Evolutionary conservation across 495 filamentous ascomycete species (phyloP).

Genomic region (Tuber indicum): DNA sequence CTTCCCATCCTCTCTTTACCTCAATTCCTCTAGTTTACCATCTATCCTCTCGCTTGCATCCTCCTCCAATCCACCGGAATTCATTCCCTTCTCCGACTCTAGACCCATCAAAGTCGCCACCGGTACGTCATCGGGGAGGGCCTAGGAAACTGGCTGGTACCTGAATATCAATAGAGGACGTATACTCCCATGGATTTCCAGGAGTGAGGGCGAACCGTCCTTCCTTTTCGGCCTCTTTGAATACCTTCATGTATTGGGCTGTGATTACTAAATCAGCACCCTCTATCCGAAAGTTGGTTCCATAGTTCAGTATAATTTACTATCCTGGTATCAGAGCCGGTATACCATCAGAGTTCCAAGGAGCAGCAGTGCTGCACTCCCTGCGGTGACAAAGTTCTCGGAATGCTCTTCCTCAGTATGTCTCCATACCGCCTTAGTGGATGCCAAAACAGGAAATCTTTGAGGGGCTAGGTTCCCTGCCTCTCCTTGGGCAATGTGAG

Average conservation of each 20-base stretch:
- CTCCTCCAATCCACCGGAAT: neutral
- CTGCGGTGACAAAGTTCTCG: too few species aligned
- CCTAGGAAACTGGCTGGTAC: neutral
- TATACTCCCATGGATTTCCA: neutral
- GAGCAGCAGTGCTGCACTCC: too few species aligned
- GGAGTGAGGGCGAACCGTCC: neutral
- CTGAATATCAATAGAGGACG: neutral
- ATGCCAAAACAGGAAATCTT: too few species aligned
- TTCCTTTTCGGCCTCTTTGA: neutral
- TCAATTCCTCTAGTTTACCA: neutral
- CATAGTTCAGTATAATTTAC: neutral
- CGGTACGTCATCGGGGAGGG: neutral
- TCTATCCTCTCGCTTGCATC: neutral
- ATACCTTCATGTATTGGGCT: neutral
- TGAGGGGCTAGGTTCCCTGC: too few species aligned
- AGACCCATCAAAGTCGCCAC: neutral
- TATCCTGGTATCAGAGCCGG: too few species aligned
- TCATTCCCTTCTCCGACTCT: neutral
- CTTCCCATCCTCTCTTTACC: neutral
- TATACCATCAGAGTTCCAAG: too few species aligned
- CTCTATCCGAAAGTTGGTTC: neutral
- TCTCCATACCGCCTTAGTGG: too few species aligned
- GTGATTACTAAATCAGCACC: neutral
- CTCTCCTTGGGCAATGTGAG: too few species aligned
- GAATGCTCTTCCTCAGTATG: too few species aligned